Conservation (phyloP, 108 stramenopile genomes). For the Cyclotella baltica region DNA sequence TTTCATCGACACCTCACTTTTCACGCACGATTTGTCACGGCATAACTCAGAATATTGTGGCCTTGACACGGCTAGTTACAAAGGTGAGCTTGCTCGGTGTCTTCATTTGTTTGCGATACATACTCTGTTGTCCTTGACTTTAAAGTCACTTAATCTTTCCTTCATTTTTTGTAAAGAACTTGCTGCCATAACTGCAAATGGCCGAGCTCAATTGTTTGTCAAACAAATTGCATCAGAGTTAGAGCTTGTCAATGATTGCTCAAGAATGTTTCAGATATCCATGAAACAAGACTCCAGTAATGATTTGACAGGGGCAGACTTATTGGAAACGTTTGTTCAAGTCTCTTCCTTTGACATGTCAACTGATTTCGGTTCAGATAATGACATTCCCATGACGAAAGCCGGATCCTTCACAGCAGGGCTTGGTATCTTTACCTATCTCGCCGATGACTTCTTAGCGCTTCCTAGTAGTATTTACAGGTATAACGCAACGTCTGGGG, state of each 20-base stretch:
- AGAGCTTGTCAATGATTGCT: slow-evolving; percentile 31
- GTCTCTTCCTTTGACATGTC: slow-evolving; percentile 29
- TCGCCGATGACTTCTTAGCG: slow-evolving; percentile 24
- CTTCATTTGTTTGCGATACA: too few relatives aligned
- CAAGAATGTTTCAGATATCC: slow-evolving; percentile 18
- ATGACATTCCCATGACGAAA: slow-evolving; percentile 1
- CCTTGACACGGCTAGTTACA: slow-evolving; percentile 28
- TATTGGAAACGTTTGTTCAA: slow-evolving; percentile 18
- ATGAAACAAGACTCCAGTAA: slow-evolving; percentile 11
- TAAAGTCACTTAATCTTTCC: too few relatives aligned
- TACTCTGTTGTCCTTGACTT: too few relatives aligned
- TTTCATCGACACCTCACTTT: slow-evolving; percentile 29
- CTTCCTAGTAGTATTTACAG: neutral
- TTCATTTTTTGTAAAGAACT: too few relatives aligned
- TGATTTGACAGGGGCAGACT: slow-evolving; percentile 16
- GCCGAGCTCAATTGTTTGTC: slow-evolving; percentile 12
- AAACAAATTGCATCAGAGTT: slow-evolving; percentile 37
- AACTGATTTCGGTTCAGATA: slow-evolving; percentile 2
- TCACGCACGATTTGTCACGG: slow-evolving; percentile 18
- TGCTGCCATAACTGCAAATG: slow-evolving; percentile 23
- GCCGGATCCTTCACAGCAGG: slow-evolving; percentile 16
- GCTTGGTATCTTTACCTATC: slow-evolving; percentile 3
- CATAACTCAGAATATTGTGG: slow-evolving; percentile 33
- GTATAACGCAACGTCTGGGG: slow-evolving; percentile 6
- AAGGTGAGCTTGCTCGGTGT: too few relatives aligned